Percentiles rank a stretch among this genome's conserved stretches.
Conservation (phyloP, 805 yeast genomes). For the Yarrowia bubula region DNA sequence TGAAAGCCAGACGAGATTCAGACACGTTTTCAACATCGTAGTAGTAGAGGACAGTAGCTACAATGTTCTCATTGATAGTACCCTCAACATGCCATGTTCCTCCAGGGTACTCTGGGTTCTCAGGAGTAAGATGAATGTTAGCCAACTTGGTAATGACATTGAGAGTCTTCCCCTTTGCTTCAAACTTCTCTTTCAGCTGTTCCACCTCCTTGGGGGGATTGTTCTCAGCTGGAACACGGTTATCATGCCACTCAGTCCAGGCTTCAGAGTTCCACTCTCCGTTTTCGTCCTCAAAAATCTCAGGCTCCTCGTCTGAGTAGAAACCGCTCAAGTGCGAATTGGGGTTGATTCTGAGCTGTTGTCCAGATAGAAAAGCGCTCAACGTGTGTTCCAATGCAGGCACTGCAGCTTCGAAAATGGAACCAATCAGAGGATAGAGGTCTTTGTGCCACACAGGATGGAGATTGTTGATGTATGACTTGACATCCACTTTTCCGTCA, state of each 20-base stretch:
- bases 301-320: constrained; percentile 15
- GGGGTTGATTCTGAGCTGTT: not conserved
- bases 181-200: not conserved
- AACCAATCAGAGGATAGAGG: constrained; percentile 40
- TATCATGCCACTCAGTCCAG: constrained; percentile 8
- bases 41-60: constrained; percentile 45
- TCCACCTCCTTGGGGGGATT: not conserved
- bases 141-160: constrained; percentile 46
- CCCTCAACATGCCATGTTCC: constrained; percentile 50
- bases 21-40: constrained; percentile 45
- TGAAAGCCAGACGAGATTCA: constrained; percentile 41
- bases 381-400: constrained; percentile 42
- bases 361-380: constrained; percentile 29
- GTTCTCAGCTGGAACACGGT: not conserved
- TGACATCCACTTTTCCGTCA: constrained; percentile 33
- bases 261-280: not conserved
- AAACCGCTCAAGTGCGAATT: not conserved
- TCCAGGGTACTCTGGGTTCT: constrained; percentile 43
- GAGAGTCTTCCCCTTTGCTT: constrained; percentile 31
- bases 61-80: constrained; percentile 44
- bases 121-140: constrained; percentile 45
- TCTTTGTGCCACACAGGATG: constrained; percentile 39
- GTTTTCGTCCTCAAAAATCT: not conserved
- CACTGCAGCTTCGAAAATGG: constrained; percentile 37
- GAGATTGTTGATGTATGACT: constrained; percentile 45